phyloP scores from a whole-genome alignment of 352 stramenopile species.

The Peronospora tabacina region DNA sequence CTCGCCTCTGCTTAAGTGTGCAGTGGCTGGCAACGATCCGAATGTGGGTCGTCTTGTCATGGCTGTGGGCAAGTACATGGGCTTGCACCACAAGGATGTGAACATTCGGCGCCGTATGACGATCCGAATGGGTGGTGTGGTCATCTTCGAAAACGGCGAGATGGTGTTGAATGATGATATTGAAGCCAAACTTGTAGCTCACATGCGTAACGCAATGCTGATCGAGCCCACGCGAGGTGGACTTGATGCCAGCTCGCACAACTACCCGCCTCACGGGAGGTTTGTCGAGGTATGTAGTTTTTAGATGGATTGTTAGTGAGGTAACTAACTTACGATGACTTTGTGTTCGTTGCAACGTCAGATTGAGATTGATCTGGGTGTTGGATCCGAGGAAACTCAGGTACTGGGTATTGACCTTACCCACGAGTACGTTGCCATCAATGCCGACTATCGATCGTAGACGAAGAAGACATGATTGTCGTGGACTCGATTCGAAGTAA shows the following conservation, averaged over 20 bases:
- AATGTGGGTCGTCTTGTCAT: constrained; percentile 96
- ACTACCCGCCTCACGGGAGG: constrained; percentile 92
- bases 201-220: constrained; percentile 93
- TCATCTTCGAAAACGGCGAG: constrained; percentile 93
- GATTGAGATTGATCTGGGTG: constrained; percentile 92
- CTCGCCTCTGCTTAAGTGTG: constrained; percentile 96
- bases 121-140: constrained; percentile 86
- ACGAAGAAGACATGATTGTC: constrained; percentile 8
- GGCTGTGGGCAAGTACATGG: constrained; percentile 95
- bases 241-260: constrained; percentile 66
- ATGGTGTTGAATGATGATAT: constrained; percentile 90
- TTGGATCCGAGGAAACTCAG: constrained; percentile 67
- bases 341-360: constrained; percentile 12
- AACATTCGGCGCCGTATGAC: constrained; percentile 74
- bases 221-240: constrained; percentile 69
- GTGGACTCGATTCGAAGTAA: constrained; percentile 6
- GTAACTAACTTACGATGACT: constrained; percentile 1
- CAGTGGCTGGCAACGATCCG: constrained; percentile 96
- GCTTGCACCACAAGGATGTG: constrained; percentile 85
- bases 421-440: constrained; percentile 97
- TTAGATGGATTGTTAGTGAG: background rate
- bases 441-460: constrained; percentile 98
- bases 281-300: constrained; percentile 84
- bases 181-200: constrained; percentile 88
- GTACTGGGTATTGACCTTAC: constrained; percentile 97